Evolutionary conservation across 2,329 filamentous ascomycete genomes (phyloP).

Genomic region (Meredithiella fracta): DNA sequence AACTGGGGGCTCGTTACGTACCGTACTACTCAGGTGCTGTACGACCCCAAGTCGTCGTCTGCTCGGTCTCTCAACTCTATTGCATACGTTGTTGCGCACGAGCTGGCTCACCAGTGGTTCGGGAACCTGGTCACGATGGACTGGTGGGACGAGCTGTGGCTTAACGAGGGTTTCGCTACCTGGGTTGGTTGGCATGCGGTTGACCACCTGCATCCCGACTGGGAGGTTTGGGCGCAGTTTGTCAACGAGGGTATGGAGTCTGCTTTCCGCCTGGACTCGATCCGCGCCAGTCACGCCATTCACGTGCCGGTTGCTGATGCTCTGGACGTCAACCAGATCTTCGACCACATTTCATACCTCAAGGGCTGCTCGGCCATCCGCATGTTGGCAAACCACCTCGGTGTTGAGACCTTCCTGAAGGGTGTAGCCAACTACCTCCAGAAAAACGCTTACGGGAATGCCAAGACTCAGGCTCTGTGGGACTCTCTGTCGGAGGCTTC

Average conservation of each 20-base stretch:
- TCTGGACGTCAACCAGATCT: constrained; percentile 93
- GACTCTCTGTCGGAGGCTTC: constrained; percentile 73
- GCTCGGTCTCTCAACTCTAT: constrained; percentile 82
- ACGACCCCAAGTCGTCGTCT: constrained; percentile 82
- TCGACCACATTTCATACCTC: constrained; percentile 89
- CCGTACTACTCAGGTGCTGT: constrained; percentile 87
- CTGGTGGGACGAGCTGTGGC: constrained; percentile 88
- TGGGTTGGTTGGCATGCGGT: constrained; percentile 95
- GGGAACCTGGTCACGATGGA: constrained; percentile 93
- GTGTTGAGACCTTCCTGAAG: constrained; percentile 72
- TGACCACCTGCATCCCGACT: constrained; percentile 85
- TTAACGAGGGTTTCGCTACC: constrained; percentile 93
- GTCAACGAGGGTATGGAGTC: constrained; percentile 87
- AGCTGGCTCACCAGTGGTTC: constrained; percentile 93
- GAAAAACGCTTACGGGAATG: constrained; percentile 74
- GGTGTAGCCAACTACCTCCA: constrained; percentile 84
- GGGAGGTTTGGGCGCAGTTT: constrained; percentile 96
- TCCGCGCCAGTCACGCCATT: constrained; percentile 87
- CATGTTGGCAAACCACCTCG: constrained; percentile 86
- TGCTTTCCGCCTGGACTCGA: constrained; percentile 75
- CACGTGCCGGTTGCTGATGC: constrained; percentile 90
- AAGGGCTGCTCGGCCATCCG: constrained; percentile 94
- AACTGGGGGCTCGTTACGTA: constrained; percentile 97
- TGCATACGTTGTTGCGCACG: constrained; percentile 95
- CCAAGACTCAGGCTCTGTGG: constrained; percentile 86